Evolutionary conservation across 2,329 filamentous ascomycete genomes (phyloP), one percentile per base, ranked within the genome.

Genomic region (Colletotrichum navitas): DNA sequence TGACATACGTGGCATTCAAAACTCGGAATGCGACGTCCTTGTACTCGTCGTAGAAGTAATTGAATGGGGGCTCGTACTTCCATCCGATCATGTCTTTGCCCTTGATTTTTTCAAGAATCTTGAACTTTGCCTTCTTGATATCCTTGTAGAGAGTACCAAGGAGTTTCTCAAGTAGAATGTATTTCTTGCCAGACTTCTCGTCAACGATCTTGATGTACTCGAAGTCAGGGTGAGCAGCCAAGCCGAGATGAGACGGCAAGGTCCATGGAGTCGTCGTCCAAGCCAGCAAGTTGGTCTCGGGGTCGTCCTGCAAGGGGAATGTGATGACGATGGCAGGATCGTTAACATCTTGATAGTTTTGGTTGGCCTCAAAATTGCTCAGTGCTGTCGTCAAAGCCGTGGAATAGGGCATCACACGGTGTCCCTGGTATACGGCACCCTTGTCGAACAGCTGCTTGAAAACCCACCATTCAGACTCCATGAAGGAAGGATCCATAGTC

Each of bases 381-480:
- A 96, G 49, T 24, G 74, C 68, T 16, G 73, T 75, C 24, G 74
- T 72, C 32, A 71, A 58, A 39, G 72, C 94, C 2, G 94, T 98
- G 39, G 94, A 97, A 82, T 96, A 98, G 16, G 95, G 95, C 93
- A 98, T 96, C 74, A 98, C 94, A 78, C 92, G 91, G 82, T 96
- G 93, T 54, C 94, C 95, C 76, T 94, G 93, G 81, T 98, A 98
- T 66, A 98, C 94, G 73, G 92, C 87, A 68, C 91, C 93, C 83
- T 97, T 97, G 76, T 97, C 93, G 80, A 94, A 97, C 32, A 98
- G 87, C 80, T 95, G 90, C 85, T 96, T 97, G 86, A 97, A 97
- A 24, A 96, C 93, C 95, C 95, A 98, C 95, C 95, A 98, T 75
- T 93, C 90, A 0, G 93, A 92, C 84, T 98, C 95, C 95, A 98